A percentile compares a stretch with the other conserved stretches of the same genome.
Conservation (phyloP, 345 rosid genomes). For the Citrus medica region DNA sequence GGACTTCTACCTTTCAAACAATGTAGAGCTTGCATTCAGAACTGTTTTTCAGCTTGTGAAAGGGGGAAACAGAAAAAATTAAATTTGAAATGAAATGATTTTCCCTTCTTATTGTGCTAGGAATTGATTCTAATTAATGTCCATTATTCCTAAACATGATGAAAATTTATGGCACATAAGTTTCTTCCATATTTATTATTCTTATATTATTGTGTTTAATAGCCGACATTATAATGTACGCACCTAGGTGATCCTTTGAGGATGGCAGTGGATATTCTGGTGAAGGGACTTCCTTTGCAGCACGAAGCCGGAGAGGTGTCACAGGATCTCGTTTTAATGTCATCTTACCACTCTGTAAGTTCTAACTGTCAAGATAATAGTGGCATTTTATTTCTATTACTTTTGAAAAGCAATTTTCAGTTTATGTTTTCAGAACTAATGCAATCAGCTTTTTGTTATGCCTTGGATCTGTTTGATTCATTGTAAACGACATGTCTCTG, state of each 20-base stretch:
- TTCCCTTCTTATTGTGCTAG: neutral
- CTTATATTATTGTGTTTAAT: neutral
- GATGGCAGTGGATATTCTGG: conserved; percentile 29
- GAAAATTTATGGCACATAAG: neutral
- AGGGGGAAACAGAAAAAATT: neutral
- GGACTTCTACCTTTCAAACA: neutral
- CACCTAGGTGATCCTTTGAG: conserved; percentile 34
- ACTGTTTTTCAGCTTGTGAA: neutral
- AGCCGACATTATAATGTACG: neutral
- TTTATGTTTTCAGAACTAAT: neutral
- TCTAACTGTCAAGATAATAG: neutral
- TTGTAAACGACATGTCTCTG: neutral
- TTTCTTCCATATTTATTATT: neutral
- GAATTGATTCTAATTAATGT: neutral
- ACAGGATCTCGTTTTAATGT: conserved; percentile 26
- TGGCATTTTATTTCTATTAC: neutral
- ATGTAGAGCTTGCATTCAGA: neutral
- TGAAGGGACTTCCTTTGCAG: conserved; percentile 27
- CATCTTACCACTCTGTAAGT: conserved; percentile 37
- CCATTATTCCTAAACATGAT: neutral
- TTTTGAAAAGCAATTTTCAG: neutral
- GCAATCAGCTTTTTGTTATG: neutral
- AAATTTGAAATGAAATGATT: neutral
- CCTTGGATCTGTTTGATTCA: neutral
- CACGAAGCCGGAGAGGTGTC: conserved; percentile 26